Conservation (phyloP, 495 filamentous ascomycete genomes). For the Trichodelitschia bisporula region DNA sequence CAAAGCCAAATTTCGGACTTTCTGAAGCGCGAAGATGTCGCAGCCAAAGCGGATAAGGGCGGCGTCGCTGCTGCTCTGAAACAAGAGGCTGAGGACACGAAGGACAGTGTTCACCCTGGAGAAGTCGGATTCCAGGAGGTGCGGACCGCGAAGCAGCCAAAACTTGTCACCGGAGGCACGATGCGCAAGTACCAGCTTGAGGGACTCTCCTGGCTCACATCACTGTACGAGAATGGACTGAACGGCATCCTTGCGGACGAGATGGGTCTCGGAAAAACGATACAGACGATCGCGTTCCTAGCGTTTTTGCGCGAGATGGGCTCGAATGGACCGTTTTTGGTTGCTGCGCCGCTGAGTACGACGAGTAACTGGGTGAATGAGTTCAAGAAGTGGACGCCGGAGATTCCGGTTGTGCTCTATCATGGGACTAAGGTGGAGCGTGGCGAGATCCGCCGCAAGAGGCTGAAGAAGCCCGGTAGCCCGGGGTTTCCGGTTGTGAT, state of each 20-base stretch:
- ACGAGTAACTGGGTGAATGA: slow-evolving; percentile 94
- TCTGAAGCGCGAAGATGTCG: slow-evolving; percentile 31
- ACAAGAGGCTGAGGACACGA: slow-evolving; percentile 30
- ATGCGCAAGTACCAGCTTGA: slow-evolving; percentile 93
- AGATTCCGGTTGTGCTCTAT: slow-evolving; percentile 68
- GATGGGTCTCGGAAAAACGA: slow-evolving; percentile 98
- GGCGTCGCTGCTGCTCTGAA: slow-evolving; percentile 28
- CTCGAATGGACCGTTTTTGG: slow-evolving; percentile 67
- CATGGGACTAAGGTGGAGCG: slow-evolving; percentile 61
- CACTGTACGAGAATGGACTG: slow-evolving; percentile 73
- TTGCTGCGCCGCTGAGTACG: slow-evolving; percentile 75
- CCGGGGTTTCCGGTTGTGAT: slow-evolving; percentile 69
- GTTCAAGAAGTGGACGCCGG: slow-evolving; percentile 70
- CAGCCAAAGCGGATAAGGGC: slow-evolving; percentile 24
- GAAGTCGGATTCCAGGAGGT: slow-evolving; percentile 54
- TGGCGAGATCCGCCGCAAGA: slow-evolving; percentile 41
- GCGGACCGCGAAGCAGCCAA: slow-evolving; percentile 61
- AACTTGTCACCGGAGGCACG: slow-evolving; percentile 57
- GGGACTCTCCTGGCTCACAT: slow-evolving; percentile 75
- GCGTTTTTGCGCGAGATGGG: slow-evolving; percentile 74
- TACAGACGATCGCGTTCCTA: slow-evolving; percentile 87
- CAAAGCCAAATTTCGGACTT: slow-evolving; percentile 28
- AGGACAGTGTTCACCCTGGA: slow-evolving; percentile 28
- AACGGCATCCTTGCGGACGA: slow-evolving; percentile 97
- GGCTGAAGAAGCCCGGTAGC: slow-evolving; percentile 30